Percentiles rank a stretch among this genome's conserved stretches.
phyloP scores from a whole-genome alignment of 192 early-diverging fungal genomes.

The Haplosporangium gracile region DNA sequence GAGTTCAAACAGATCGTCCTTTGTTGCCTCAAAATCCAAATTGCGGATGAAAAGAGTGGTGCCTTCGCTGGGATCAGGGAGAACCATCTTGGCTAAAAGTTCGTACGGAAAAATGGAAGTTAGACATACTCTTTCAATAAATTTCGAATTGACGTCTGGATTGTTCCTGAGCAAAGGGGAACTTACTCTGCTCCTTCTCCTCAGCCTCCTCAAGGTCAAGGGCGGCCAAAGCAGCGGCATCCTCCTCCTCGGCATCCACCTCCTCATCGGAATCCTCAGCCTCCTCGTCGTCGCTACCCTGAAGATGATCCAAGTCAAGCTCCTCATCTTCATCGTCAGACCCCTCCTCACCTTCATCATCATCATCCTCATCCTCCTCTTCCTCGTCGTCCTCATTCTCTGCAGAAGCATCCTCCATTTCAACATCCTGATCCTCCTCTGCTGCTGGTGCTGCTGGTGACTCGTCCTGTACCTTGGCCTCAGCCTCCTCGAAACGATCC shows the following conservation, averaged over 20 bases:
- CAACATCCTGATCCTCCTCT: constrained; percentile 57
- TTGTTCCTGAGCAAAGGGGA: background rate
- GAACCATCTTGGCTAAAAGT: constrained; percentile 30
- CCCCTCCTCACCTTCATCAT: constrained; percentile 42
- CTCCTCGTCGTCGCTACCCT: constrained; percentile 54
- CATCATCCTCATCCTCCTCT: constrained; percentile 50
- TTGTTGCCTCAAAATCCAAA: constrained; percentile 90
- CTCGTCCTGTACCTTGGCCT: constrained; percentile 67
- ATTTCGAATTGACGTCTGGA: background rate
- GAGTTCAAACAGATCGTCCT: constrained; percentile 76
- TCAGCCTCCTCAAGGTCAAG: constrained; percentile 46
- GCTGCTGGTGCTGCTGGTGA: constrained; percentile 54
- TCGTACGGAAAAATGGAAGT: background rate
- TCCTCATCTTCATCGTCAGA: constrained; percentile 56
- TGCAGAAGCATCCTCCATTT: constrained; percentile 48
- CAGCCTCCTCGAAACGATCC: constrained; percentile 73
- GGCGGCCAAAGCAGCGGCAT: constrained; percentile 34
- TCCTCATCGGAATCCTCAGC: constrained; percentile 52
- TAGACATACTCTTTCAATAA: background rate
- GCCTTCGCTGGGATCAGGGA: constrained; percentile 64
- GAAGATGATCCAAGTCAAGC: constrained; percentile 49
- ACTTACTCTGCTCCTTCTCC: constrained; percentile 52
- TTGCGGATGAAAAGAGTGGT: constrained; percentile 96
- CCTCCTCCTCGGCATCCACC: constrained; percentile 36
- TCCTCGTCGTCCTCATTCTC: constrained; percentile 58